Conservation (phyloP, 129 eudicot species). For the Heracleum sosnowskyi region DNA sequence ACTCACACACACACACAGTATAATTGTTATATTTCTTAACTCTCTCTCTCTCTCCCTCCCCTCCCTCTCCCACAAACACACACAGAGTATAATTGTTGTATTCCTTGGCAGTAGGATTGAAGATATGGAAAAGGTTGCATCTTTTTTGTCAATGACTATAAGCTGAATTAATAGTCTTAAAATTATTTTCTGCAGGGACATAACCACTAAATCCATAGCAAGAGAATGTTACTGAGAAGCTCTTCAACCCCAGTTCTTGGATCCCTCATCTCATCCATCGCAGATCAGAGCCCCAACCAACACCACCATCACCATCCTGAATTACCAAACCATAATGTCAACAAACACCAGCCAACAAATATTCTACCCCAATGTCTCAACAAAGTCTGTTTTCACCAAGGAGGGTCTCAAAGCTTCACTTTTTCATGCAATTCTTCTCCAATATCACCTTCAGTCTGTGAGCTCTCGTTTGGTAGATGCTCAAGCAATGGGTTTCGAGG, state of each 20-base stretch:
- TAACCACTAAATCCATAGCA: not conserved
- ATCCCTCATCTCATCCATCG: slow-evolving; percentile 50
- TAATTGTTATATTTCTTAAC: no score
- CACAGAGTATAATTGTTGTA: no score
- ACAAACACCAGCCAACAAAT: slow-evolving; percentile 23
- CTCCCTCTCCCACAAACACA: not conserved
- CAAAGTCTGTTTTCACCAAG: slow-evolving; percentile 31
- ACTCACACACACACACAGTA: not conserved
- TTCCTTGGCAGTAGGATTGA: not conserved
- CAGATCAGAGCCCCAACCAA: slow-evolving; percentile 44
- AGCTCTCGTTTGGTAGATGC: slow-evolving; percentile 2
- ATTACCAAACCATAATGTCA: slow-evolving; percentile 12
- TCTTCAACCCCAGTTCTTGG: slow-evolving; percentile 85
- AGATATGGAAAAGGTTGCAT: not conserved
- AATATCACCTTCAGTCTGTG: slow-evolving; percentile 28
- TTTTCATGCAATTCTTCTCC: slow-evolving; percentile 43
- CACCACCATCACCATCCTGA: slow-evolving; percentile 34
- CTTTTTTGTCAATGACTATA: not conserved
- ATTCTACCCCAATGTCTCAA: slow-evolving; percentile 16
- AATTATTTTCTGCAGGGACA: slow-evolving; percentile 1
- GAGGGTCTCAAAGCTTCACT: slow-evolving; percentile 26
- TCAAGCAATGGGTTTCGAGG: slow-evolving; percentile 23
- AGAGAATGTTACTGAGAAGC: slow-evolving; percentile 63
- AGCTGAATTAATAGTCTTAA: not conserved
- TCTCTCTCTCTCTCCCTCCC: not conserved